phyloP scores from a whole-genome alignment of 169 alveolate species.

The Plasmodium falciparum region DNA sequence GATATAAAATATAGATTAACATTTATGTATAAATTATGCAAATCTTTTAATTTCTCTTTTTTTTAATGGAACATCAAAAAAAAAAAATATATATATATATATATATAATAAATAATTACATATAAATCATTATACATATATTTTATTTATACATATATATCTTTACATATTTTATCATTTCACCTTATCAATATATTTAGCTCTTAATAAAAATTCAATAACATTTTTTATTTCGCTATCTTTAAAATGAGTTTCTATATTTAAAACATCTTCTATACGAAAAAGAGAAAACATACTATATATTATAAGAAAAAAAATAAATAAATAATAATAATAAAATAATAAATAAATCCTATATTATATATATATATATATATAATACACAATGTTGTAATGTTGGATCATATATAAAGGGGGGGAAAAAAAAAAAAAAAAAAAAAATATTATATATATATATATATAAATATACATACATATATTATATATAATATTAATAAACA shows the following conservation, averaged over 20 bases:
- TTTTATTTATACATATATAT: not conserved
- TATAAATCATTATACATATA: not conserved
- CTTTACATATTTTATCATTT: not conserved
- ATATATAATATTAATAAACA: too few species aligned
- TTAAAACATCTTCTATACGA: slow-evolving; percentile 64
- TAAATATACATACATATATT: too few species aligned
- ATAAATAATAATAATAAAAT: not conserved
- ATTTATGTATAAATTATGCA: too few species aligned
- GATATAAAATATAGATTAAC: too few species aligned
- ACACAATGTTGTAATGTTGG: slow-evolving; percentile 4
- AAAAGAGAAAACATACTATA: slow-evolving; percentile 58
- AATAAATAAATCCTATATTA: not conserved
- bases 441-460: too few species aligned
- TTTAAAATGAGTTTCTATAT: slow-evolving; percentile 60
- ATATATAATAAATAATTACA: not conserved
- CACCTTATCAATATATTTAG: slow-evolving; percentile 67
- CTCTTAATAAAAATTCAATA: slow-evolving; percentile 53
- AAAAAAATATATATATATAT: not conserved
- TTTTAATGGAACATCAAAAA: not conserved
- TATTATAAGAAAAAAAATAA: not conserved
- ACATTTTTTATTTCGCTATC: slow-evolving; percentile 50
- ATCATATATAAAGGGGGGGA: not conserved
- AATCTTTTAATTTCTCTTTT: not conserved
- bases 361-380: too few species aligned
- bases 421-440: not conserved